Evolutionary conservation across 2,329 filamentous ascomycete genomes (phyloP), one percentile per base, ranked within the genome.

Genomic region (Fusarium citri): DNA sequence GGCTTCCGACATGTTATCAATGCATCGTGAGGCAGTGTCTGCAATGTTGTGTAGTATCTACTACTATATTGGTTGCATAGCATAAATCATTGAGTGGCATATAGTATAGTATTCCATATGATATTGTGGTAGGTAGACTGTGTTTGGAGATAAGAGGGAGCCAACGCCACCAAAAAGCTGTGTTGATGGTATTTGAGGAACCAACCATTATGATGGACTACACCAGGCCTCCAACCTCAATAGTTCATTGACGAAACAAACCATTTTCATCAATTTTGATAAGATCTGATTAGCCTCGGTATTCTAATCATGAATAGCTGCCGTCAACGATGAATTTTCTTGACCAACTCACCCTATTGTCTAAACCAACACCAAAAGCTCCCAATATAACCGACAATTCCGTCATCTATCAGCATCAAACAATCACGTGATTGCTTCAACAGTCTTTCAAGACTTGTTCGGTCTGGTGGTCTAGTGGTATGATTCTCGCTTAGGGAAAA

Each of bases 401-500:
- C 0, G 5, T 2, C 9, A 9, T 2, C 4, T 5, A 14, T 7
- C 14, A 53, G n/a, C 25, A 40, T 9, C 9, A 5, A 28, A 8
- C 7, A 47, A 50, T 69, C 66, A 69, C 66, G 66, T 69, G 60
- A 66, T 56, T 37, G 1, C 0, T 22, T 30, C 8, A 23, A 18
- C 42, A 79, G 80, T 82, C 78, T 80, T 5, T 8, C 6, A 30
- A 25, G 8, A 45, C 47, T 16, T 81, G 77, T 77, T 75, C 80
- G 80, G 80, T 78, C 79, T 80, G 79, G 79, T 88, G 85, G 86
- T 88, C 86, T 88, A 88, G 87, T 86, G 87, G 87, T 89, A 89
- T 89, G 87, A 89, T 89, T 89, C 87, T 88, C 87, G 87, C 88
- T 89, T 89, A 89, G 88, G 87, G 87, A 78, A 71, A 69, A 80